Evolutionary conservation across 2,329 filamentous ascomycete species (phyloP).

Genomic region (Dryadomyces quercus-mongolicae): DNA sequence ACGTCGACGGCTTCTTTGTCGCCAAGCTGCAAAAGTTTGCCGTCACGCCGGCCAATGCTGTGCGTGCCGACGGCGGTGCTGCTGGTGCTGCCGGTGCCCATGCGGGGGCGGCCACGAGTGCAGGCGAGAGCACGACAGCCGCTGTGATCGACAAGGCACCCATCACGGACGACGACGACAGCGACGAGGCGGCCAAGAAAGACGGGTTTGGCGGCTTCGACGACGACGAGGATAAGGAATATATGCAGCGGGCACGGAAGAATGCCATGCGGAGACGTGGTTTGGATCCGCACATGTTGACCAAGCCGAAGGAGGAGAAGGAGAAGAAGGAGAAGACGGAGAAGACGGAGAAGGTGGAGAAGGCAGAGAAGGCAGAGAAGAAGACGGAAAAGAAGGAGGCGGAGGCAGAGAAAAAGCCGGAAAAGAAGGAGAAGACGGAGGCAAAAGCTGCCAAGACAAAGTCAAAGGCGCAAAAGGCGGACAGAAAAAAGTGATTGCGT

Average conservation of each 20-base stretch:
- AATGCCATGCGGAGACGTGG: slow-evolving; percentile 65
- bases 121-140: background rate
- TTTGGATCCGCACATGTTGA: slow-evolving; percentile 53
- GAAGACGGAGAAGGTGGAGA: slow-evolving; percentile 9
- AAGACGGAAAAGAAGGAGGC: slow-evolving; percentile 11
- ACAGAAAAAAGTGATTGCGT: background rate
- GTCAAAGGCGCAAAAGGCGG: too few relatives aligned
- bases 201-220: slow-evolving; percentile 57
- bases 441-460: background rate
- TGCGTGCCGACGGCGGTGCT: slow-evolving; percentile 13
- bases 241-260: slow-evolving; percentile 61
- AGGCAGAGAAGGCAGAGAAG: slow-evolving; percentile 9
- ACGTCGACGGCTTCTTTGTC: slow-evolving; percentile 88
- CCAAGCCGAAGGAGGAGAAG: slow-evolving; percentile 16
- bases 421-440: slow-evolving; percentile 16
- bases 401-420: slow-evolving; percentile 9
- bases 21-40: slow-evolving; percentile 93
- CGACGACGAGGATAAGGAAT: slow-evolving; percentile 58
- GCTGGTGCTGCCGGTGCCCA: slow-evolving; percentile 1
- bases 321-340: slow-evolving; percentile 3
- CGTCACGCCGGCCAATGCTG: slow-evolving; percentile 53
- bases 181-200: slow-evolving; percentile 20
- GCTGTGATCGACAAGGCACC: slow-evolving; percentile 54
- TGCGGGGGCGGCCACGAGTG: background rate
- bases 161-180: slow-evolving; percentile 37